Evolutionary conservation across 2,329 filamentous ascomycete species (phyloP).

Genomic region (Trichoderma afroharzianum): DNA sequence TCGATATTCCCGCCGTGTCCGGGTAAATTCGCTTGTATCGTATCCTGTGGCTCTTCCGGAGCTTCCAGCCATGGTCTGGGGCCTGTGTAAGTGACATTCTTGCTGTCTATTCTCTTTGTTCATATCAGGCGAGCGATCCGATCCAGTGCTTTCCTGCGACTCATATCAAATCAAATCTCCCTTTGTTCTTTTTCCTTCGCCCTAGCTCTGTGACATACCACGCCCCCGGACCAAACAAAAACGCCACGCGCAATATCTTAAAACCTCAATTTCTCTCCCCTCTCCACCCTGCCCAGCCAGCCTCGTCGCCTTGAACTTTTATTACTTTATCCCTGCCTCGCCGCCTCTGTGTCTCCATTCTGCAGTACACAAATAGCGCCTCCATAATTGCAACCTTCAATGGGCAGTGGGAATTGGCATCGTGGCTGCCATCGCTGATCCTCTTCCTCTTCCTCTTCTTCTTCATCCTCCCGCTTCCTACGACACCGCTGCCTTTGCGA

Average conservation of each 20-base stretch:
- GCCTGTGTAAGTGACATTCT: conserved; percentile 17
- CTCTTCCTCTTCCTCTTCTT: neutral
- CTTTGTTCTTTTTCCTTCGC: neutral
- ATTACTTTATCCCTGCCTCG: conserved; percentile 11
- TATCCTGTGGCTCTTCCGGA: conserved; percentile 1
- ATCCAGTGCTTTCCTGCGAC: neutral
- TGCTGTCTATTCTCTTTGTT: neutral
- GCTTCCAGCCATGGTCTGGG: conserved; percentile 18
- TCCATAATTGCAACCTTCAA: neutral
- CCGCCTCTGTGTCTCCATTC: neutral
- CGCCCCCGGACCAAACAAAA: neutral
- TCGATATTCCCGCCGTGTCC: neutral
- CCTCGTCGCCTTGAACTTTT: neutral
- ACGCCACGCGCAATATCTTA: neutral
- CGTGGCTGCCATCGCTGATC: conserved; percentile 1
- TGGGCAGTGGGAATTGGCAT: neutral
- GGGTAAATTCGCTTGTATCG: neutral
- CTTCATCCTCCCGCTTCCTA: neutral
- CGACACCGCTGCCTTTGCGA: neutral
- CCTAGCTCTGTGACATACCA: neutral
- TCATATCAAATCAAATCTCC: neutral
- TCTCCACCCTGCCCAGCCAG: neutral
- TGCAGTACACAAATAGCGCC: neutral
- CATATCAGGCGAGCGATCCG: neutral
- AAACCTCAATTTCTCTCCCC: neutral